Evolutionary conservation across 257 asterid genomes (phyloP), one percentile per base, ranked within the genome.

Genomic region (Solanum commersonii): DNA sequence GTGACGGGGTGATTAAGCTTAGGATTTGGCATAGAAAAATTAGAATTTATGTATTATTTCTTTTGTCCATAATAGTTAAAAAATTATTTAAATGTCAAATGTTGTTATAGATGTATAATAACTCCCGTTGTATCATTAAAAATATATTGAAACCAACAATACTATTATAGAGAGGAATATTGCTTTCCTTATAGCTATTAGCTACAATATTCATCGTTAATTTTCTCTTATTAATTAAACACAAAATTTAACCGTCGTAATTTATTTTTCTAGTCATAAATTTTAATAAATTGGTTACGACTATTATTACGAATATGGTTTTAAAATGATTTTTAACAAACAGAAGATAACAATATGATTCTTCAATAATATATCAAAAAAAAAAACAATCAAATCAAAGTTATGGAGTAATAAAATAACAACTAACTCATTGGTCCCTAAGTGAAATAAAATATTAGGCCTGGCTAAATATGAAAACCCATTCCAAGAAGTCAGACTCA

Each of bases 101-200:
- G 0, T 0, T 15, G 10, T 52, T 52, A 49, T 14, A 49, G 3
- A 15, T 14, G 59, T 49, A 49, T 49, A 49, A 46, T 14, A 46
- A 46, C 59, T 0, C 20, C 1, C 20, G 18, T 0, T 46, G 0
- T 46, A 46, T 12, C 20, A 13, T 4, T 46, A 4, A 46, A 14
- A 46, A 0, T 12, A 52, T 52, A 5, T 16, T 52, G 23, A 52
- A 52, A 52, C 60, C 3, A 52, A 5, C 1, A 52, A 52, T 52
- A 52, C 3, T 52, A 49, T 49, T 49, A 49, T 49, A 16, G 60
- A 0, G 59, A 46, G 7, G 59, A 46, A 46, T 46, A 46, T 5
- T 46, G 3, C 1, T 46, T 46, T 46, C 59, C 7, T 46, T 46
- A 14, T 14, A 46, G 7, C 56, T 46, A 14, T 46, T 56, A 56